Percentiles rank a stretch among this genome's conserved stretches.
Evolutionary conservation across 176 grass and related monocot genomes (phyloP).

Genomic region (Miscanthus lutarioriparius): DNA sequence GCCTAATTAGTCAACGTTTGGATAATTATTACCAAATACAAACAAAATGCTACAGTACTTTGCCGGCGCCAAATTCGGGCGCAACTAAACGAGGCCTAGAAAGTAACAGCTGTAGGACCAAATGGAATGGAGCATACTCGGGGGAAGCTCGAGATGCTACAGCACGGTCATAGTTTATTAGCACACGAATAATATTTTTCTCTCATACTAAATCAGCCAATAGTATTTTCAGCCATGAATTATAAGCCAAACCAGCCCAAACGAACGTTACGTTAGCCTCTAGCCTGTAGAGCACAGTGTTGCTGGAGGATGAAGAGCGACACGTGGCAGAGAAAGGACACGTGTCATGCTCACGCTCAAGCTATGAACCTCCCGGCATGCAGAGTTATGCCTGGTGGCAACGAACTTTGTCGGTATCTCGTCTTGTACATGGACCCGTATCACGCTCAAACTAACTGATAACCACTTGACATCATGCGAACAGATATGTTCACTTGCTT

Average conservation of each 20-base stretch:
- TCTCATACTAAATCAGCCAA: no score
- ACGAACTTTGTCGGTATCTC: neutral
- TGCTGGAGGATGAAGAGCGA: neutral
- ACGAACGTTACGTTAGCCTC: no score
- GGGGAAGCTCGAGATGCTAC: neutral
- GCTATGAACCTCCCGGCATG: neutral
- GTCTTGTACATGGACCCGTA: neutral
- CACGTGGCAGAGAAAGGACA: conserved; percentile 37
- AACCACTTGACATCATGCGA: conserved; percentile 7
- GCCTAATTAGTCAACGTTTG: no score
- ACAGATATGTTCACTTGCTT: neutral
- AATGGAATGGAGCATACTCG: neutral
- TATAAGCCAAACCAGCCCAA: no score
- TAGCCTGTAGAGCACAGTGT: conserved; percentile 1
- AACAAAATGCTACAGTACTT: no score
- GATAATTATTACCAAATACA: no score
- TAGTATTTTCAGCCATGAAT: no score
- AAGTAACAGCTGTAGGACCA: neutral
- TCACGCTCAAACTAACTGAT: neutral
- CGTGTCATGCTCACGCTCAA: neutral
- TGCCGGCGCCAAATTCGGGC: no score
- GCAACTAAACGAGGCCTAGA: no score
- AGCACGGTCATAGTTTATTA: no score
- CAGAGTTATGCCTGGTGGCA: neutral
- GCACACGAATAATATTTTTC: no score